These are phyloP conservation scores for Erigeron canadensis DNA, from an alignment of 129 eudicot species.

Conservation along the genomic window DNA sequence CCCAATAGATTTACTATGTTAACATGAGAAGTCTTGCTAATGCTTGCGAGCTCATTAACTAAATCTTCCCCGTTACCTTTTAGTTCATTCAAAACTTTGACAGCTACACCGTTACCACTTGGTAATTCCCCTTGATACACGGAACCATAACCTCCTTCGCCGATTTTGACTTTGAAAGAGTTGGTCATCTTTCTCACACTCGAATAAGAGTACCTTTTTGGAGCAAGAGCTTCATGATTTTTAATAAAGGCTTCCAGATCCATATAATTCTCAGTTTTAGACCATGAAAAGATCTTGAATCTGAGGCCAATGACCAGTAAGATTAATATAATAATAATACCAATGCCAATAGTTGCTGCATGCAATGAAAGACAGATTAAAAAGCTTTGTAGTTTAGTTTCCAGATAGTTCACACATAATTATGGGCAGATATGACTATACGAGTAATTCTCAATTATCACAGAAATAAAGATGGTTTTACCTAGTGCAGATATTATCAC, in stretches of 20 bases:
- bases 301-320: not conserved
- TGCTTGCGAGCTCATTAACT: constrained; percentile 51
- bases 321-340: constrained; percentile 1
- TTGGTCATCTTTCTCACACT: constrained; percentile 42
- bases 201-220: constrained; percentile 41
- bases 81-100: constrained; percentile 41
- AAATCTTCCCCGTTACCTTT: constrained; percentile 49
- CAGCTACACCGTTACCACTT: constrained; percentile 44
- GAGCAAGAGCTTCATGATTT: constrained; percentile 38
- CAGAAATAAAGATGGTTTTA: not conserved
- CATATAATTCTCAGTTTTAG: constrained; percentile 3
- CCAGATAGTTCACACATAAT: not conserved
- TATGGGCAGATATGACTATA: no score
- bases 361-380: not conserved
- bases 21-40: constrained; percentile 46
- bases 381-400: not conserved
- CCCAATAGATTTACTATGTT: constrained; percentile 48
- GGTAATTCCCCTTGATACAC: constrained; percentile 49
- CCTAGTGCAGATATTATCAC: constrained; percentile 30
- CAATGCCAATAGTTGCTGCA: constrained; percentile 26
- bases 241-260: constrained; percentile 34
- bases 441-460: not conserved
- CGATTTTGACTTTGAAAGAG: constrained; percentile 39
- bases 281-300: constrained; percentile 14
- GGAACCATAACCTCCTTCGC: constrained; percentile 51